Percentiles rank a stretch among this genome's conserved stretches.
Evolutionary conservation across 192 early-diverging fungal species (phyloP).

Genomic region (Umbelopsis sp.): DNA sequence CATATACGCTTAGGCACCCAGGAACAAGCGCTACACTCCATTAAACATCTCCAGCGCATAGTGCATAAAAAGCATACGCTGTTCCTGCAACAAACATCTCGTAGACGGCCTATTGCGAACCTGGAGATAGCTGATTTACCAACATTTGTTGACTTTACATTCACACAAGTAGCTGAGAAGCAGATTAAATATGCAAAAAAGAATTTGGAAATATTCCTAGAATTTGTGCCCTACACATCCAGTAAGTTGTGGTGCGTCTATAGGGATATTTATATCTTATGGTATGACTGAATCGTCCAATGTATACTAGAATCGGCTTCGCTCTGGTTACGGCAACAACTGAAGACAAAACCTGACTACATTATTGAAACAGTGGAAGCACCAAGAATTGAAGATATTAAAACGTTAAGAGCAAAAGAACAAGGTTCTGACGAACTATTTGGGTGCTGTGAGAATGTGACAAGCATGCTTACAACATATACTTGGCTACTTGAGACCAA

Average conservation of each 20-base stretch:
- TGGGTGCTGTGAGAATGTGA: background rate
- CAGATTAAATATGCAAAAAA: conserved; percentile 63
- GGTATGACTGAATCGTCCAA: background rate
- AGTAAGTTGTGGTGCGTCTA: conserved; percentile 32
- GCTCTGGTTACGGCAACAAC: conserved; percentile 5
- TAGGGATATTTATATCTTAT: background rate
- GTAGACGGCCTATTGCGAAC: conserved; percentile 52
- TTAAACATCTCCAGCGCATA: conserved; percentile 63
- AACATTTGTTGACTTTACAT: conserved; percentile 57
- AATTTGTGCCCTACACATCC: conserved; percentile 48
- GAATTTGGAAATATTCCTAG: conserved; percentile 63
- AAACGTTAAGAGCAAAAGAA: background rate
- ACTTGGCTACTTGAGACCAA: background rate
- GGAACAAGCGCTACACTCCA: conserved; percentile 50
- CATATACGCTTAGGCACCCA: conserved; percentile 43
- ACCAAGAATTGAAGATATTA: background rate
- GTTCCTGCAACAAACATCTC: conserved; percentile 45
- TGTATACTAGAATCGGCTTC: background rate
- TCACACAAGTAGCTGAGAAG: conserved; percentile 50
- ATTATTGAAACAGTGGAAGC: conserved; percentile 3
- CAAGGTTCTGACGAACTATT: background rate
- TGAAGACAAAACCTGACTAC: conserved; percentile 3
- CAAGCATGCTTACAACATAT: background rate
- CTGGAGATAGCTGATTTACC: conserved; percentile 44
- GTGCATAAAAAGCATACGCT: conserved; percentile 51